Base-by-base conservation (phyloP, 768 basidiomycete species). In the Candolleomyces eurysporus region DNA sequence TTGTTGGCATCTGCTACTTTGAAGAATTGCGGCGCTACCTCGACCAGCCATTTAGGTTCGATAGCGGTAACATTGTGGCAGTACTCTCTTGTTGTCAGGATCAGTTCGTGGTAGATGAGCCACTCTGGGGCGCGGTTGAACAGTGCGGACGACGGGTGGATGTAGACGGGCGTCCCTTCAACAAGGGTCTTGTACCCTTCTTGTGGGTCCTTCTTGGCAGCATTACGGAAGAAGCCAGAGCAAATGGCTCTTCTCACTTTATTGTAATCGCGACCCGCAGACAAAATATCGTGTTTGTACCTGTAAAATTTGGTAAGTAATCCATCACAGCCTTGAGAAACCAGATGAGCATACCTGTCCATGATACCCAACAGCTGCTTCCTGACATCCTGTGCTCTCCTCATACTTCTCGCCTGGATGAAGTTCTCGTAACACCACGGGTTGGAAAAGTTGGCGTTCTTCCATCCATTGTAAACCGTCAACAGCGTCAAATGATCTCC, bases 351-450 rank as follows among this genome's bases (percentile, higher is more conserved):
- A 65, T 79, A 93, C 86, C 97, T 83, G 73, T 99, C 97, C 97
- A 99, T 98, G 72, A 99, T 98, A 63, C 97, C 97, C 46, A 98
- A 80, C 58, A 99, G 76, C 76, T 99, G 97, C 72, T 99, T 99
- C 61, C 97, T 81, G 10, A 99, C 94, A 81, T 99, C 97, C 75
- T 98, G 96, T 5, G 96, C 97, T 6, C 96, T 83, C 60, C 94
- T 84, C 94, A 99, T 96, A 66, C 94, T 97, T 71, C 97, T 83
- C 11, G 94, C 96, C 73, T 98, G 97, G 54, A 98, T 97, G 69
- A 96, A 99, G 74, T 98, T 98, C 76, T 98, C 96, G 66, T 94
- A 96, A 72, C 97, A 98, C 97, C 97, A 99, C 5, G 96, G 95
- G 72, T 97, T 96, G 39, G 94, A 94, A 71, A 97, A 98, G 72